Conservation (phyloP, 495 filamentous ascomycete genomes). For the Rostrohypoxylon terebratum region DNA sequence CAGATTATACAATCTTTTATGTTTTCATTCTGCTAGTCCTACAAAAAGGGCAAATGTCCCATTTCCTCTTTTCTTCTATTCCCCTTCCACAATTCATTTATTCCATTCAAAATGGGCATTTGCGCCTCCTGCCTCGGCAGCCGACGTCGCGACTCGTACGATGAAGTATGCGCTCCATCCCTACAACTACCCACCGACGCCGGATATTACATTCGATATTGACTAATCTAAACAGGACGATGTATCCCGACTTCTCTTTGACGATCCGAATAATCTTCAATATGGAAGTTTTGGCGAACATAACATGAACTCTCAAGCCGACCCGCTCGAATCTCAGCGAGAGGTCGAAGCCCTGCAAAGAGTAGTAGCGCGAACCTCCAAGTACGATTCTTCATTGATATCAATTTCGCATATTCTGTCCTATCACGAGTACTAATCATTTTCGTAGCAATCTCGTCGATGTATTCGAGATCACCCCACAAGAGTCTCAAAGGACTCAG, state of each 20-base stretch:
- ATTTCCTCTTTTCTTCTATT: conserved; percentile 26
- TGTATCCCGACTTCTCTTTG: conserved; percentile 64
- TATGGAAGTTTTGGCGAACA: conserved; percentile 67
- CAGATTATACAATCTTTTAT: conserved; percentile 55
- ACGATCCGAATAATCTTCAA: conserved; percentile 63
- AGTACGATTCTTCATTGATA: conserved; percentile 53
- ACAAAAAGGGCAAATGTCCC: conserved; percentile 44
- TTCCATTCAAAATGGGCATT: conserved; percentile 55
- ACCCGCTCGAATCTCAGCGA: conserved; percentile 67
- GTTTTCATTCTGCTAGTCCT: conserved; percentile 36
- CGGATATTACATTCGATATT: neutral
- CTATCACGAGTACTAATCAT: conserved; percentile 43
- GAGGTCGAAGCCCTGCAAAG: conserved; percentile 68
- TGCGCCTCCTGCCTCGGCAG: conserved; percentile 61
- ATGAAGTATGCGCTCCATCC: conserved; percentile 51
- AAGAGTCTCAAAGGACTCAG: conserved; percentile 52
- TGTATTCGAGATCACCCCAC: conserved; percentile 68
- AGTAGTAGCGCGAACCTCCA: conserved; percentile 66
- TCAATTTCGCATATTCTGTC: neutral
- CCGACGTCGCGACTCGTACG: conserved; percentile 55
- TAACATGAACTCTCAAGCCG: conserved; percentile 62
- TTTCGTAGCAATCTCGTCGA: conserved; percentile 65
- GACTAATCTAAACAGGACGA: conserved; percentile 56
- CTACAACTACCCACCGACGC: neutral
- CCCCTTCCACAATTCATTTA: conserved; percentile 12